phyloP scores from a whole-genome alignment of 139 green algal genomes.

The Picochlorum sp. region DNA sequence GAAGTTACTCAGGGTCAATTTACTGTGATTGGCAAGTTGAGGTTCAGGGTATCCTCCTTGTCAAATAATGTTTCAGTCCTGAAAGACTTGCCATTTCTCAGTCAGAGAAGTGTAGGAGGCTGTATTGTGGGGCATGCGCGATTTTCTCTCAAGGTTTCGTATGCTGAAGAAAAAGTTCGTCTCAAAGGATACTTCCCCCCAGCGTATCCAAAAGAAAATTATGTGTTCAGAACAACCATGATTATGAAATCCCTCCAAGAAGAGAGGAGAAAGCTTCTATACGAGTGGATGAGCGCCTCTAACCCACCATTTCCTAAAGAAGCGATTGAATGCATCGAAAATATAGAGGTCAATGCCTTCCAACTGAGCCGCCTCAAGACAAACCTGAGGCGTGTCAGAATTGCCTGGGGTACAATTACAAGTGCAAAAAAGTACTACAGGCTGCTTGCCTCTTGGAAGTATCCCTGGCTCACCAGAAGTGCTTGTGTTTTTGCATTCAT shows the following conservation, averaged over 20 bases:
- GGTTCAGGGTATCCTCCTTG: not conserved
- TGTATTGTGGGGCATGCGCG: not conserved
- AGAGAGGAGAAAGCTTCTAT: slow-evolving; percentile 11
- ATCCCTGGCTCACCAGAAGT: slow-evolving; percentile 10
- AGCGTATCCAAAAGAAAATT: not conserved
- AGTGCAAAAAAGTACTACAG: slow-evolving; percentile 5
- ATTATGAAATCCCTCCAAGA: not conserved
- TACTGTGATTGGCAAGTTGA: slow-evolving; percentile 3
- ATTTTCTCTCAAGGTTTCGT: not conserved
- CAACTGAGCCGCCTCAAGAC: slow-evolving; percentile 12
- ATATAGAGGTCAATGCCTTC: slow-evolving; percentile 26
- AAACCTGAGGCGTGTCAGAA: slow-evolving; percentile 19
- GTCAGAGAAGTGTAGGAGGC: not conserved
- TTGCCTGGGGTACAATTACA: slow-evolving; percentile 11
- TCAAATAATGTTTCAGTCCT: not conserved
- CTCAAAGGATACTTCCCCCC: not conserved
- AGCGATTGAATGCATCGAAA: slow-evolving; percentile 16
- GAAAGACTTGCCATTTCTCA: not conserved
- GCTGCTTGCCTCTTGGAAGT: slow-evolving; percentile 7
- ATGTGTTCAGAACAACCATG: not conserved
- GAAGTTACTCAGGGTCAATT: not conserved
- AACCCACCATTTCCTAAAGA: slow-evolving; percentile 16
- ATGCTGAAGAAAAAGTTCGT: not conserved
- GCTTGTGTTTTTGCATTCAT: slow-evolving; percentile 4
- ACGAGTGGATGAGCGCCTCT: slow-evolving; percentile 27